A percentile compares a stretch with the other conserved stretches of the same genome.
These are phyloP conservation scores for Paramecium biaurelia DNA, from an alignment of 73 alveolate species.

Conservation along the genomic window DNA sequence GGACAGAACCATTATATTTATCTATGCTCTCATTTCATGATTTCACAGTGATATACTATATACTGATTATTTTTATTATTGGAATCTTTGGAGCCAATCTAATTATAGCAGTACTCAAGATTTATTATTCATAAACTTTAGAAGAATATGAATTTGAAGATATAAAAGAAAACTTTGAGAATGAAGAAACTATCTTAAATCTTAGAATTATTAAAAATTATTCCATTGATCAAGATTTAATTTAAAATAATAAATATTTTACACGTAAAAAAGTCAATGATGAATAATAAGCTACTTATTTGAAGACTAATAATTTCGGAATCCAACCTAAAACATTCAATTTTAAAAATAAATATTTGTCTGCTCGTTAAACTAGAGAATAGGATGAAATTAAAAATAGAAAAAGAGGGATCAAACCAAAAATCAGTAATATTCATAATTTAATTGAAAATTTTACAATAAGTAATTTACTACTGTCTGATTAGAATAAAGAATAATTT, in stretches of 20 bases:
- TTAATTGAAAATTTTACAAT: background rate
- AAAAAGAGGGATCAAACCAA: background rate
- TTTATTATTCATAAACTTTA: constrained; percentile 9
- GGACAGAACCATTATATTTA: constrained; percentile 41
- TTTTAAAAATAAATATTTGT: background rate
- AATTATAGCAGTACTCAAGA: background rate
- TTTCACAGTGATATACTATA: background rate
- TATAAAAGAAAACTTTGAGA: background rate
- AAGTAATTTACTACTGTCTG: background rate
- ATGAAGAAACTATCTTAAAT: background rate
- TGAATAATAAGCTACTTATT: background rate
- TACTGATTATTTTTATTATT: background rate
- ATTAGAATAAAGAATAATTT: background rate
- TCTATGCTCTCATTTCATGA: constrained; percentile 33
- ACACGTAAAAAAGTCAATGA: background rate
- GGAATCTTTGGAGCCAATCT: constrained; percentile 46
- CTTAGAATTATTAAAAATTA: background rate
- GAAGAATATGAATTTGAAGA: background rate
- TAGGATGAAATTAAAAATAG: background rate
- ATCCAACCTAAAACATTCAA: background rate
- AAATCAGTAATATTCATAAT: background rate
- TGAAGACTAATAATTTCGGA: background rate
- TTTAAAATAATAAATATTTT: background rate
- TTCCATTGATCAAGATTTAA: background rate
- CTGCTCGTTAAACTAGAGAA: constrained; percentile 26